These are phyloP conservation scores for Aquilaria malaccensis DNA, from an alignment of 345 rosid species.

Conservation along the genomic window DNA sequence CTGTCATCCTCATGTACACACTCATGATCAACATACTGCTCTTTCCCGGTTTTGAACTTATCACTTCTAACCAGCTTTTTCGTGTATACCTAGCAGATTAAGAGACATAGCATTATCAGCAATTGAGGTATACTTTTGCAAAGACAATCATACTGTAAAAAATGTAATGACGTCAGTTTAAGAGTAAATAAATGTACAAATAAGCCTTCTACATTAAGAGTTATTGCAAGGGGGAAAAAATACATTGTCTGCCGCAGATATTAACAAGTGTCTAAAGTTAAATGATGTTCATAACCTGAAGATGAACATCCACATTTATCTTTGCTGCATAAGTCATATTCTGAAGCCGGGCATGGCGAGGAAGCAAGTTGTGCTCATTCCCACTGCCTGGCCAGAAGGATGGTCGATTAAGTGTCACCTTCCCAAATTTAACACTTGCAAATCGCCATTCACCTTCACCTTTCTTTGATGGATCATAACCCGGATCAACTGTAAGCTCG, in stretches of 20 bases:
- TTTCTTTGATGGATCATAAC: slow-evolving; percentile 62
- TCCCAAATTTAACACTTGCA: slow-evolving; percentile 58
- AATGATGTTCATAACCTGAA: slow-evolving; percentile 41
- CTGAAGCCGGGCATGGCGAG: slow-evolving; percentile 83
- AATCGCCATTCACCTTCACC: slow-evolving; percentile 55
- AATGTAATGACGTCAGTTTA: neutral
- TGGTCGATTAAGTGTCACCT: slow-evolving; percentile 52
- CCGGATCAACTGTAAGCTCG: slow-evolving; percentile 55
- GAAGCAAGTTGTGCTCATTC: slow-evolving; percentile 42
- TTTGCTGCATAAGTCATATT: slow-evolving; percentile 81
- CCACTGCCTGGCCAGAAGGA: slow-evolving; percentile 35
- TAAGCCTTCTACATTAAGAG: neutral
- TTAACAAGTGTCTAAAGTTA: neutral
- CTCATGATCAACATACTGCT: slow-evolving; percentile 35
- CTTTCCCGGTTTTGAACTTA: slow-evolving; percentile 84
- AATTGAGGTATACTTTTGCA: neutral
- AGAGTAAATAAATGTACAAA: neutral
- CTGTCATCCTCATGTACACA: slow-evolving; percentile 25
- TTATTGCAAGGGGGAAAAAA: neutral
- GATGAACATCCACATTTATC: slow-evolving; percentile 55
- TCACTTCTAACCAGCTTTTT: slow-evolving; percentile 42
- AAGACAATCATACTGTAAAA: neutral
- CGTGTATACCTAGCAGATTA: slow-evolving; percentile 46
- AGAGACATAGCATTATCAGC: slow-evolving; percentile 4
- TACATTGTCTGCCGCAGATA: neutral